Percentiles rank a stretch among this genome's conserved stretches.
Conservation (phyloP, 768 basidiomycete species). For the Trametes cingulata region DNA sequence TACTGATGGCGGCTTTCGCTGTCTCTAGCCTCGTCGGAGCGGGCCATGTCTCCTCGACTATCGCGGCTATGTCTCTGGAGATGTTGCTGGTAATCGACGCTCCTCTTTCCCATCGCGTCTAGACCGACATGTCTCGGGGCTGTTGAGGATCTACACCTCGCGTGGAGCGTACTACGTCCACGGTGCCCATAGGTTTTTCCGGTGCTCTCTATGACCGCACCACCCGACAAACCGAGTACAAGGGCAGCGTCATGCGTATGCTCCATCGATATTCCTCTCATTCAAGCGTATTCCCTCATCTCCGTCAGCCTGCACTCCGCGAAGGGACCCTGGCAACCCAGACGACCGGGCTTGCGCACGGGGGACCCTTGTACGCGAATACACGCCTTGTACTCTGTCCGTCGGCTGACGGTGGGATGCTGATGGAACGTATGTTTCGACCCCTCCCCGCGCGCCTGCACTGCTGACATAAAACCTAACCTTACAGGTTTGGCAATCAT, state of each 20-base stretch:
- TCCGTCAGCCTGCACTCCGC: conserved; percentile 12
- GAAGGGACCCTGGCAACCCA: conserved; percentile 6
- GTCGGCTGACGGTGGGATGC: conserved; percentile 15
- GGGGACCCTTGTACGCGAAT: conserved; percentile 2
- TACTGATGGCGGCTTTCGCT: too few species aligned
- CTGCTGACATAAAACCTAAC: conserved; percentile 28
- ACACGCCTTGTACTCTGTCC: conserved; percentile 16
- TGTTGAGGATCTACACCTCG: background rate
- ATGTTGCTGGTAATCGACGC: background rate
- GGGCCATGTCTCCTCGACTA: background rate
- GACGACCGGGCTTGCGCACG: background rate
- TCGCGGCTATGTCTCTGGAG: background rate
- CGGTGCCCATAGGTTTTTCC: background rate
- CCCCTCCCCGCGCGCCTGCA: conserved; percentile 11
- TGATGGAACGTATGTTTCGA: conserved; percentile 20
- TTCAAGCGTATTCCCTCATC: conserved; percentile 9
- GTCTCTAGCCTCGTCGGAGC: background rate
- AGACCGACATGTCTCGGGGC: background rate
- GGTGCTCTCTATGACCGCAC: conserved; percentile 3
- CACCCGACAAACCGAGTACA: conserved; percentile 11
- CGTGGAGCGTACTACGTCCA: background rate
- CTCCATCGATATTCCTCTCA: conserved; percentile 3
- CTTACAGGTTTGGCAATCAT: conserved; percentile 19
- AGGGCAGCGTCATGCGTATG: conserved; percentile 11
- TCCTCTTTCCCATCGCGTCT: background rate